Percentiles rank a stretch among this genome's conserved stretches.
Conservation (phyloP, 2,329 filamentous ascomycete species). For the Cyanodermella asteris region DNA sequence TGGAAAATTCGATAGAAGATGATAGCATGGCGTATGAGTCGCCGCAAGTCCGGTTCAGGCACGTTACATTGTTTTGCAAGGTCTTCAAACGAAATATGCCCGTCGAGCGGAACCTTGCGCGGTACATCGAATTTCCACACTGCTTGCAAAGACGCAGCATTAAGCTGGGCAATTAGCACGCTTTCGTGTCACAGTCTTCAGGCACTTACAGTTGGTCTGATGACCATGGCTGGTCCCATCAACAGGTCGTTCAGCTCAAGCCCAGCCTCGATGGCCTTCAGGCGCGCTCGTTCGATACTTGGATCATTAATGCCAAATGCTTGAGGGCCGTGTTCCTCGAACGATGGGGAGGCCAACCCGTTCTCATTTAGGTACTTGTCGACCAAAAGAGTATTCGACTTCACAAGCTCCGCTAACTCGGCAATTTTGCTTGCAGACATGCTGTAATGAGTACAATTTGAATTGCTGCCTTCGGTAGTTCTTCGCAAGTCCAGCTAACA, state of each 20-base stretch:
- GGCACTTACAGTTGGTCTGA: conserved; percentile 2
- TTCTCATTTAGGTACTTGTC: conserved; percentile 3
- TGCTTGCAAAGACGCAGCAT: neutral
- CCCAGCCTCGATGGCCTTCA: conserved; percentile 1
- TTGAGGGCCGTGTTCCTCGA: conserved; percentile 4
- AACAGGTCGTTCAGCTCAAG: conserved; percentile 2
- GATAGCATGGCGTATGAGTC: conserved; percentile 1
- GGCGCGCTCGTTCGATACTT: conserved; percentile 2
- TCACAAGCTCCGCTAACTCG: conserved; percentile 1
- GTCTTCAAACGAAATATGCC: neutral
- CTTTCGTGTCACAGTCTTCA: neutral
- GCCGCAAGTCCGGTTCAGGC: conserved; percentile 1
- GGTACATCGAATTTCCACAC: conserved; percentile 1
- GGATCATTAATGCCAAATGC: conserved; percentile 2
- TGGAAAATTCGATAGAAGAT: conserved; percentile 2
- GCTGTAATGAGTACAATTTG: no score
- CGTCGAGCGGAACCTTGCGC: neutral
- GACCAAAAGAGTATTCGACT: conserved; percentile 2
- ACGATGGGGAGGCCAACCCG: conserved; percentile 3
- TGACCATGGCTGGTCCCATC: conserved; percentile 1
- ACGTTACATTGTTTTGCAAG: conserved; percentile 2
- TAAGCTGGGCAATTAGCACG: no score
- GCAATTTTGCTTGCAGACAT: conserved; percentile 3
- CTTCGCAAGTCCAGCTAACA: no score
- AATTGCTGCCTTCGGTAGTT: no score